Base-by-base conservation (phyloP, 306 rosid species). In the Citrullus amarus region DNA sequence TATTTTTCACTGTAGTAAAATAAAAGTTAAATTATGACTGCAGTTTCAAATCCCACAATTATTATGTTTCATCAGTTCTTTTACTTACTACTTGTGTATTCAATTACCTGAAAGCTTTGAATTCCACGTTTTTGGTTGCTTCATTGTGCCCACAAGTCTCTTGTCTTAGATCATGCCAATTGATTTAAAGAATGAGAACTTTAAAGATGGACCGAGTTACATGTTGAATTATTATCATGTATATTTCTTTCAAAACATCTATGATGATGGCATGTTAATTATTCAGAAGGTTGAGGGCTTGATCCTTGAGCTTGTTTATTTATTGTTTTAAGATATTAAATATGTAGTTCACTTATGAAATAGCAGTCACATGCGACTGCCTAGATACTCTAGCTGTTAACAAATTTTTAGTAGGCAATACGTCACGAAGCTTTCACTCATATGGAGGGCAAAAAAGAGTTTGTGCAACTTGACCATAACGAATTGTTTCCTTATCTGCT, bases 401-500 rank as follows among this genome's bases (percentile, higher is more conserved):
- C 86, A 85, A 57, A 90, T 80, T 80, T 85, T 85, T 95, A 88
- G 90, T 96, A 96, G 99, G 99, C 99, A 65, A 96, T 96, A 81
- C 97, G 99, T 51, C 99, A 96, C 83, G 99, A 96, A 91, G 98
- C 99, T 82, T 96, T 92, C 88, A 96, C 99, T n/a, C 99, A 96
- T 81, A 90, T 83, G 96, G 99, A 96, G 81, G 97, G 99, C 81
- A 89, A 85, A 75, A 96, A 92, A 87, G 92, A 92, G 85, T 96
- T 96, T 73, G 90, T 92, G 85, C 99, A 96, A 86, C 93, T 96
- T 82, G 99, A 96, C 77, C 97, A 86, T 6, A 96, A 90, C 79
- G 98, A 96, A 16, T 34, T 96, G 84, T 96, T 86, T 83, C 99
- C 99, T 20, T 96, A 87, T 90, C 97, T 95, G 80, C 93, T 95